These are phyloP conservation scores for Coleophoma eucalyptorum DNA, from an alignment of 2,329 filamentous ascomycete species.

Conservation along the genomic window DNA sequence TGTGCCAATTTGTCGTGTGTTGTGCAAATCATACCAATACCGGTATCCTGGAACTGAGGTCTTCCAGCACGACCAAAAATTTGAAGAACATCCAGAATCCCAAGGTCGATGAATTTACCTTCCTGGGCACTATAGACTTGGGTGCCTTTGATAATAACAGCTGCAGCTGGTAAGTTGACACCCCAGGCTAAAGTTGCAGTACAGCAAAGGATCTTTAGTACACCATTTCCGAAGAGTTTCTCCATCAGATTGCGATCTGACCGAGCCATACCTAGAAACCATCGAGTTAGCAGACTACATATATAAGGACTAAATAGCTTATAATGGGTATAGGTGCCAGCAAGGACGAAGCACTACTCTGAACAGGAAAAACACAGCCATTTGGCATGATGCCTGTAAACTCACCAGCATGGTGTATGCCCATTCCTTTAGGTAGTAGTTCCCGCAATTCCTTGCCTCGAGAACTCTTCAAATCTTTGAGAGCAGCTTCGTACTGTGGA, in stretches of 20 bases:
- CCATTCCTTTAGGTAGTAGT: constrained; percentile 83
- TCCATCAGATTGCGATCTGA: constrained; percentile 96
- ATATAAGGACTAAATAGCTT: too few species aligned
- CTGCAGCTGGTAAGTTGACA: constrained; percentile 95
- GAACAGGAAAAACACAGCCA: too few species aligned
- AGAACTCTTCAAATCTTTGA: constrained; percentile 80
- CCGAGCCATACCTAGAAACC: constrained; percentile 67
- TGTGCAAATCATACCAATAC: constrained; percentile 97
- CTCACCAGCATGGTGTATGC: constrained; percentile 80
- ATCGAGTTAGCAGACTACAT: too few species aligned
- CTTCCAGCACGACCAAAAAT: constrained; percentile 98
- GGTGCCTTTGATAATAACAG: constrained; percentile 96
- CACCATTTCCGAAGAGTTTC: constrained; percentile 81
- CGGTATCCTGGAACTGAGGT: constrained; percentile 95
- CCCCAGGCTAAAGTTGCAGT: constrained; percentile 97
- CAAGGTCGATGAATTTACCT: constrained; percentile 93
- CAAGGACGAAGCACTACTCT: too few species aligned
- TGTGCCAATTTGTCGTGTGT: constrained; percentile 90
- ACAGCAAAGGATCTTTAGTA: constrained; percentile 97
- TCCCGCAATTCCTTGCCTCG: constrained; percentile 86
- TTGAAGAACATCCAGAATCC: constrained; percentile 93
- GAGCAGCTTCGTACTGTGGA: constrained; percentile 73
- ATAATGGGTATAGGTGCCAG: too few species aligned
- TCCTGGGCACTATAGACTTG: constrained; percentile 96
- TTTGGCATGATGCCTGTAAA: too few species aligned